Evolutionary conservation across 108 stramenopile genomes (phyloP).

Genomic region (Schizochytrium sp.): DNA sequence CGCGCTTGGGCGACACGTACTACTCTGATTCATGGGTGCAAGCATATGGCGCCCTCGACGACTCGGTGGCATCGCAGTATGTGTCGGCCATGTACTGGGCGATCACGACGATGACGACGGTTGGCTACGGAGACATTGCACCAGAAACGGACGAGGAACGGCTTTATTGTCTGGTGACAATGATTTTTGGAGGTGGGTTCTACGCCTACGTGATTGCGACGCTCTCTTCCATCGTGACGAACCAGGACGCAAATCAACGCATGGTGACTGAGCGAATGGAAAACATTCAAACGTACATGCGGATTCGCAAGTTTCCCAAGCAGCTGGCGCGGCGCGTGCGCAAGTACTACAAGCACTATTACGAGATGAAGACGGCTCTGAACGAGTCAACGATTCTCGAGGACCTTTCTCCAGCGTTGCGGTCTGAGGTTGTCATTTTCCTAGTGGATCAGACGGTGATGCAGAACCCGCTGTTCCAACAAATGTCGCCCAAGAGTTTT

Average conservation of each 20-base stretch:
- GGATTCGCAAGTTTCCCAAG: conserved; percentile 27
- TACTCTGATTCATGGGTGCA: conserved; percentile 24
- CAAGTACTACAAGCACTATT: conserved; percentile 29
- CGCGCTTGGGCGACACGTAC: conserved; percentile 21
- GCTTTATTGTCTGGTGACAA: background rate
- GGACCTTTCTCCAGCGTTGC: conserved; percentile 20
- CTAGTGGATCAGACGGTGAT: conserved; percentile 8
- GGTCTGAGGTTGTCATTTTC: conserved; percentile 20
- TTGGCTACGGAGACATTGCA: conserved; percentile 49
- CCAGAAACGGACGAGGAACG: conserved; percentile 30
- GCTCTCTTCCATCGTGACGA: background rate
- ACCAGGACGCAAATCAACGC: background rate
- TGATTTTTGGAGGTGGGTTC: conserved; percentile 24
- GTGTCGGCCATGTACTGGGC: conserved; percentile 44
- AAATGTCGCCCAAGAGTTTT: conserved; percentile 15
- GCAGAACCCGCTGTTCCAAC: conserved; percentile 13
- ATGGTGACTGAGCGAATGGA: background rate
- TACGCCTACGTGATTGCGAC: conserved; percentile 20
- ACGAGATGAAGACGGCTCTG: conserved; percentile 20
- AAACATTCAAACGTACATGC: background rate
- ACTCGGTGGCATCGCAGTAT: conserved; percentile 18
- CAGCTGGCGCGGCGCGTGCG: conserved; percentile 17
- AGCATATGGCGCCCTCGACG: background rate
- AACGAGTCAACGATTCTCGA: conserved; percentile 26
- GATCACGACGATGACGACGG: conserved; percentile 49